A percentile compares a stretch with the other conserved stretches of the same genome.
Conservation (phyloP, 768 basidiomycete genomes). For the Suillus clintonianus region DNA sequence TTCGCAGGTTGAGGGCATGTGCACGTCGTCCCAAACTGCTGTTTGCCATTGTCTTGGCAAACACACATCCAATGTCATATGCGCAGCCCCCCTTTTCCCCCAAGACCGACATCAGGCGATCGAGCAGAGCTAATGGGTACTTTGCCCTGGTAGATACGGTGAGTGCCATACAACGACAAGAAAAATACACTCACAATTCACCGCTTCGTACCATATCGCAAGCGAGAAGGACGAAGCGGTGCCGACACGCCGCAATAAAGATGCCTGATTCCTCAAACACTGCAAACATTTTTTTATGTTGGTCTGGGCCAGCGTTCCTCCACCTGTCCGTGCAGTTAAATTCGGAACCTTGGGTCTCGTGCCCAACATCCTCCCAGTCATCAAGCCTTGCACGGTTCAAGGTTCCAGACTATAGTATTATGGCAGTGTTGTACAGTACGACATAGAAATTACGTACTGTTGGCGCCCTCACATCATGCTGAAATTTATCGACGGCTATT, state of each 20-base stretch:
- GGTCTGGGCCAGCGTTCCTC: conserved; percentile 1
- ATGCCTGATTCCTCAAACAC: background rate
- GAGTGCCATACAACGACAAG: too few species aligned
- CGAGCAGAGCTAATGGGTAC: too few species aligned
- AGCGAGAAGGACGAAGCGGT: background rate
- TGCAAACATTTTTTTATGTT: conserved; percentile 1
- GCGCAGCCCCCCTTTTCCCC: conserved; percentile 16
- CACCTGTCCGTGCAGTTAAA: background rate
- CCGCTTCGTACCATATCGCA: background rate
- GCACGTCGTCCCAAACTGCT: conserved; percentile 17
- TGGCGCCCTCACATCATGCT: too few species aligned
- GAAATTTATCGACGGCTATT: background rate
- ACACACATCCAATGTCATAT: conserved; percentile 29
- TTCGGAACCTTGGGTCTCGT: background rate
- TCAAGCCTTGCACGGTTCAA: too few species aligned
- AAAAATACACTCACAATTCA: too few species aligned
- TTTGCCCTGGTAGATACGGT: too few species aligned
- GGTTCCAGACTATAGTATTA: too few species aligned
- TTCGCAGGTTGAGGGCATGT: background rate
- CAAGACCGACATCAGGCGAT: conserved; percentile 15
- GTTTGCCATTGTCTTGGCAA: conserved; percentile 13
- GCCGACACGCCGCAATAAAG: background rate
- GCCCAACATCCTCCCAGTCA: background rate
- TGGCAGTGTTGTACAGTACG: too few species aligned
- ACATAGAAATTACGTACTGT: too few species aligned